Conservation (phyloP, 352 stramenopile genomes). For the Phytophthora rubi region DNA sequence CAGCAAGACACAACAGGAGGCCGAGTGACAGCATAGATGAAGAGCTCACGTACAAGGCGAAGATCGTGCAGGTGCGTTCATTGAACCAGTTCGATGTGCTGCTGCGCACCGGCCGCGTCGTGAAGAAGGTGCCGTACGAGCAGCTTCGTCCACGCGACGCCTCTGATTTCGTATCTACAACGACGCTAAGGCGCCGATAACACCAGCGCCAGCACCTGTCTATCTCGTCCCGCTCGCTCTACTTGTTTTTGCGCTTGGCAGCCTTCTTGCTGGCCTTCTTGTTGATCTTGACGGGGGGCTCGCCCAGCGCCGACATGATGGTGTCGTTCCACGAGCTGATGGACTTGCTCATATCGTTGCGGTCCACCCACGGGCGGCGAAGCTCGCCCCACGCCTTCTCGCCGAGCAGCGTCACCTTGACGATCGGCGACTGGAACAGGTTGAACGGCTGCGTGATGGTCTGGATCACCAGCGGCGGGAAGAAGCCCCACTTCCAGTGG, state of each 20-base stretch:
- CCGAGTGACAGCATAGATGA: conserved; percentile 18
- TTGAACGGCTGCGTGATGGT: conserved; percentile 82
- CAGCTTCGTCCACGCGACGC: conserved; percentile 45
- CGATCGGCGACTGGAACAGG: conserved; percentile 67
- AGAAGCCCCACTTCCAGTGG: conserved; percentile 85
- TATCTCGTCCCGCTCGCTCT: conserved; percentile 23
- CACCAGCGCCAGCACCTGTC: conserved; percentile 5
- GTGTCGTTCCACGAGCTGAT: conserved; percentile 85
- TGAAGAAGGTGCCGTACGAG: conserved; percentile 49
- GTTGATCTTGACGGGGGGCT: conserved; percentile 51
- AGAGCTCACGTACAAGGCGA: conserved; percentile 53
- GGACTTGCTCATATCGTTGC: conserved; percentile 67
- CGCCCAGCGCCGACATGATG: conserved; percentile 72
- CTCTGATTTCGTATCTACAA: conserved; percentile 30
- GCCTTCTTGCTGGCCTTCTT: conserved; percentile 81
- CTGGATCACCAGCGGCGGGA: conserved; percentile 84
- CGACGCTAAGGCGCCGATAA: conserved; percentile 13
- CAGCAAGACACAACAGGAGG: conserved; percentile 2
- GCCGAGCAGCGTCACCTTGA: conserved; percentile 66
- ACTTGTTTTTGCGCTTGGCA: conserved; percentile 75
- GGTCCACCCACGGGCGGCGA: conserved; percentile 74
- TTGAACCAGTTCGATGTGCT: conserved; percentile 54
- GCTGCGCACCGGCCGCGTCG: conserved; percentile 49
- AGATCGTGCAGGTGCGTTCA: conserved; percentile 47
- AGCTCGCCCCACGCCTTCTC: conserved; percentile 81